Base-by-base conservation (phyloP, 2,329 filamentous ascomycete species). In the Aspergillus neotritici region DNA sequence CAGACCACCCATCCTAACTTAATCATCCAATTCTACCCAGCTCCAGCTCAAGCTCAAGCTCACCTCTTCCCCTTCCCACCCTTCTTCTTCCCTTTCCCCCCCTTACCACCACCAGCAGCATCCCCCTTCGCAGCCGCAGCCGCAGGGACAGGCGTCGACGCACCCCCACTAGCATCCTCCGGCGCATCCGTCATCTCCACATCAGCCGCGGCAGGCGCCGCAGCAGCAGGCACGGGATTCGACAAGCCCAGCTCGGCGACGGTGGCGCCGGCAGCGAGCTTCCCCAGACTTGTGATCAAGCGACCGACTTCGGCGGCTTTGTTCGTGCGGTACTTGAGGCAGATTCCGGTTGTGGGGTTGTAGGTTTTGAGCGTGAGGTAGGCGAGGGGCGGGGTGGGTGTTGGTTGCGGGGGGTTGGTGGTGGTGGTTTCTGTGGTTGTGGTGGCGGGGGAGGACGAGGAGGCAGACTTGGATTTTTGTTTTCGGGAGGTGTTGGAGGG, bases 261-360 rank as follows among this genome's bases (percentile, higher is more conserved):
- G 44, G 75, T 78, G 68, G 80, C 80, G 5, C 74, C 69, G 42
- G 82, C 76, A n/a, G 84, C 87, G 53, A 96, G 67, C 44, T 79
- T 77, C 1, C 88, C 89, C 50, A 98, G 67, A 34, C 83, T 80
- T 40, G 81, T 79, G 44, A 98, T 79, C 57, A 98, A 70, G 21
- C 93, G 76, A 16, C 85, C 84, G 8, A 98, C 89, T 69, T 97
- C 91, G 14, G 87, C 87, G 14, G 86, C 87, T 69, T 95, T 94
- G 62, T 84, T 84, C 30, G 93, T 98, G 63, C 80, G 78, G 74
- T 96, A 97, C 70, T 96, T 94, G 50, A 98, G 77, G 48, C 84
- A 84, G 45, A 84, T 83, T 59, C 93, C 93, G 42, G 83, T 85
- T 33, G 72, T 73, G 1, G 93, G 86, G 65, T 96, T 87, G 71